These are phyloP conservation scores for Manihot esculenta DNA, from an alignment of 441 rosid genomes.

Conservation along the genomic window DNA sequence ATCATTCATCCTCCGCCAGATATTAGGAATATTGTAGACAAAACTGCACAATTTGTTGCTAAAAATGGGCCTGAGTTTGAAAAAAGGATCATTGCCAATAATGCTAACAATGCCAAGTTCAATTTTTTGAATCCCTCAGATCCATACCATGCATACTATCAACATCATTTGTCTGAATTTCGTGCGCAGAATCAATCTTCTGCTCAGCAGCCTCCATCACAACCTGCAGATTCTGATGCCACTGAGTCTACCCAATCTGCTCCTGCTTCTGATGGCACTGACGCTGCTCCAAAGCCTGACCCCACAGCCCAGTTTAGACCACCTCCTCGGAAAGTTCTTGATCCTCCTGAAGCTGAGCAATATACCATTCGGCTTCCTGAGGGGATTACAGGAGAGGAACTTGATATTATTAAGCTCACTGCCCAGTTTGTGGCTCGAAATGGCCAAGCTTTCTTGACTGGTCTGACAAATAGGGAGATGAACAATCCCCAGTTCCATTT, in stretches of 20 bases:
- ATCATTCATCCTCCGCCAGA: constrained; percentile 95
- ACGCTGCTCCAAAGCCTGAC: constrained; percentile 47
- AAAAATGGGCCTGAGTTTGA: constrained; percentile 87
- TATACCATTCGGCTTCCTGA: constrained; percentile 85
- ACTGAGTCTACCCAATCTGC: constrained; percentile 35
- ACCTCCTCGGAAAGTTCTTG: constrained; percentile 60
- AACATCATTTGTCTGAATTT: constrained; percentile 71
- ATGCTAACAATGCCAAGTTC: constrained; percentile 79
- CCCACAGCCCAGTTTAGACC: constrained; percentile 61
- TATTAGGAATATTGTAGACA: constrained; percentile 79
- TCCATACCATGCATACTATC: constrained; percentile 90
- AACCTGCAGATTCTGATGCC: constrained; percentile 38
- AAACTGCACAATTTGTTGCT: constrained; percentile 82
- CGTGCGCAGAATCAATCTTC: constrained; percentile 66
- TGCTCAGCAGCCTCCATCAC: constrained; percentile 34
- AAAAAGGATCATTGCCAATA: constrained; percentile 67
- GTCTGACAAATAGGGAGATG: constrained; percentile 75
- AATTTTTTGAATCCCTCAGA: constrained; percentile 70
- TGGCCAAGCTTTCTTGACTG: constrained; percentile 80
- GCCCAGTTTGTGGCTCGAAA: constrained; percentile 97
- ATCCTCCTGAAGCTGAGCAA: constrained; percentile 84
- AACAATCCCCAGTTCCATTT: constrained; percentile 90
- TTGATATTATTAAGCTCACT: constrained; percentile 88
- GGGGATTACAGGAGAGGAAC: constrained; percentile 88
- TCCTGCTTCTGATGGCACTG: constrained; percentile 33